Evolutionary conservation across 176 grass and related monocot species (phyloP).

Genomic region (Echinochloa phyllopogon): DNA sequence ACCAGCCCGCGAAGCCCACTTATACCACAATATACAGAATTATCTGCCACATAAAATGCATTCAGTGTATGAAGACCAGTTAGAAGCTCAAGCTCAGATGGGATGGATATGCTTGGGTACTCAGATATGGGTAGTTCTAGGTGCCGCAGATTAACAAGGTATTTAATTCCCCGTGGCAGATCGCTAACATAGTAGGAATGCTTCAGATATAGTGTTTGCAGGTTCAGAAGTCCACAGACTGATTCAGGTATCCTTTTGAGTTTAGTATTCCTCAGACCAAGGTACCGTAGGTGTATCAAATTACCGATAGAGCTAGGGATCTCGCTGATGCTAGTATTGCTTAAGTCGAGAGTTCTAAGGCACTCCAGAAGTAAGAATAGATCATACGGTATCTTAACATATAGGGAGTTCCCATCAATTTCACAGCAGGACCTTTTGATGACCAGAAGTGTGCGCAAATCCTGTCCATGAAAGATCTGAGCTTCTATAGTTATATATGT

Average conservation of each 20-base stretch:
- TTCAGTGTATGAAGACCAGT: slow-evolving; percentile 41
- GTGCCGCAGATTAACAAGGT: slow-evolving; percentile 43
- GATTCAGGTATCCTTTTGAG: slow-evolving; percentile 43
- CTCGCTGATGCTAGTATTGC: slow-evolving; percentile 39
- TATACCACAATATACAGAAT: slow-evolving; percentile 9
- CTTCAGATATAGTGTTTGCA: slow-evolving; percentile 49
- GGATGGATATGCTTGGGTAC: slow-evolving; percentile 17
- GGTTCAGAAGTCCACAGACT: slow-evolving; percentile 46
- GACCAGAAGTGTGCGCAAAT: too few species aligned
- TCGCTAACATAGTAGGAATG: slow-evolving; percentile 41
- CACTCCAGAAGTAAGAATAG: slow-evolving; percentile 32
- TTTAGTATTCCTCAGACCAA: slow-evolving; percentile 39
- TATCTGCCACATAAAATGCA: slow-evolving; percentile 34
- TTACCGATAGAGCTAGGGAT: slow-evolving; percentile 42
- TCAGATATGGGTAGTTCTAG: slow-evolving; percentile 30
- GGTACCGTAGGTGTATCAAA: slow-evolving; percentile 45
- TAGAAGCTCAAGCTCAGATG: slow-evolving; percentile 34
- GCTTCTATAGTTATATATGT: too few species aligned
- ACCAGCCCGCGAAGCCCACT: slow-evolving; percentile 27
- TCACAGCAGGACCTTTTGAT: too few species aligned
- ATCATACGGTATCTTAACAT: slow-evolving; percentile 18
- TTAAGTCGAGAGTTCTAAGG: slow-evolving; percentile 44
- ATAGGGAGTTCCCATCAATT: too few species aligned
- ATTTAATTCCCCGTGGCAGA: slow-evolving; percentile 46
- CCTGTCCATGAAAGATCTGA: too few species aligned